Evolutionary conservation across 1,139 yeast genomes (phyloP).

Genomic region (Geotrichum australiense): DNA sequence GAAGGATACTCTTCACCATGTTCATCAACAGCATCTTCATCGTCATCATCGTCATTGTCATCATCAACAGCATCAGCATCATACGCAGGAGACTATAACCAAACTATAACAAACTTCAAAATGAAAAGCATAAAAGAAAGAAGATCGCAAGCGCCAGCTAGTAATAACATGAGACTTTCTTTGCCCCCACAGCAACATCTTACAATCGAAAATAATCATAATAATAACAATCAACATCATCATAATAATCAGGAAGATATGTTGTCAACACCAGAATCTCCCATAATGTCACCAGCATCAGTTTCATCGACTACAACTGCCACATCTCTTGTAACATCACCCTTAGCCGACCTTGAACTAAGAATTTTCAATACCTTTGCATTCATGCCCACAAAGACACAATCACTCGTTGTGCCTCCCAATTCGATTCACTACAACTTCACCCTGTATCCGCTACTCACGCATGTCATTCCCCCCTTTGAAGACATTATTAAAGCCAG

Average conservation of each 20-base stretch:
- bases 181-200: no score
- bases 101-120: neutral
- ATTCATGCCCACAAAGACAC: slow-evolving; percentile 13
- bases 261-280: no score
- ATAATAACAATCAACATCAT: no score
- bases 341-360: slow-evolving; percentile 6
- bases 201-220: no score
- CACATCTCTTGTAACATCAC: neutral
- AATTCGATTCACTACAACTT: slow-evolving; percentile 23
- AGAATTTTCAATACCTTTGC: slow-evolving; percentile 22
- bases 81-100: slow-evolving; percentile 1
- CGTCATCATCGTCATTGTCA: slow-evolving; percentile 1
- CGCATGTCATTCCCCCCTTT: slow-evolving; percentile 25
- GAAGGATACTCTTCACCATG: no score
- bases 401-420: slow-evolving; percentile 23
- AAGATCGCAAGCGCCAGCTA: no score
- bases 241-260: no score
- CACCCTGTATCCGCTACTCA: slow-evolving; percentile 25
- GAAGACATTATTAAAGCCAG: slow-evolving; percentile 20
- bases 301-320: neutral
- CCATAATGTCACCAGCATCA: slow-evolving; percentile 6
- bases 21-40: neutral
- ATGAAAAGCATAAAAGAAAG: slow-evolving; percentile 11
- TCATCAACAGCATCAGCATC: neutral
- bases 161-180: no score